phyloP scores from a whole-genome alignment of 306 rosid species.

The Gleditsia sinensis region DNA sequence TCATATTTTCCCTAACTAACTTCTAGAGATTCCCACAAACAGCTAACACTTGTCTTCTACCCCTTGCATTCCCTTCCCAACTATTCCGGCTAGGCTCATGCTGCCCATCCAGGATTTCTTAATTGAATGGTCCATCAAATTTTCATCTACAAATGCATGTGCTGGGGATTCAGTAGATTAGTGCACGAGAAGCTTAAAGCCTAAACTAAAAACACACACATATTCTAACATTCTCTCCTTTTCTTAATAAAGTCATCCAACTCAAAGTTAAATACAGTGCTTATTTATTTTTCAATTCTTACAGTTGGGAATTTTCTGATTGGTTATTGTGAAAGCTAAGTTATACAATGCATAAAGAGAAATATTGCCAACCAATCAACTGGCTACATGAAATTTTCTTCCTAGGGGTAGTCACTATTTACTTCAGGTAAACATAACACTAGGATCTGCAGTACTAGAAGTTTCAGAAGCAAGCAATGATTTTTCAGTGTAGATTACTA shows the following conservation, averaged over 20 bases:
- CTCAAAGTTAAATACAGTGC: neutral
- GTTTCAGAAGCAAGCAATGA: neutral
- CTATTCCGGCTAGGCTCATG: no score
- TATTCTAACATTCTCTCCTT: neutral
- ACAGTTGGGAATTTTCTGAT: neutral
- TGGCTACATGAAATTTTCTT: neutral
- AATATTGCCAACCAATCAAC: no score
- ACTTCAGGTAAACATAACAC: neutral
- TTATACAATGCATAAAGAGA: neutral
- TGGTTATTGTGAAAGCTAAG: neutral
- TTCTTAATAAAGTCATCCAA: neutral
- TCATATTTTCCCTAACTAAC: no score
- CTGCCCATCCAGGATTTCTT: no score
- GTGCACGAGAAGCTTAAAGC: neutral
- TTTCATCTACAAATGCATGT: neutral
- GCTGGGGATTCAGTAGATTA: neutral
- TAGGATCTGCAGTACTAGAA: neutral
- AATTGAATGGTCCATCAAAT: no score
- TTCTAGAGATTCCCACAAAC: no score
- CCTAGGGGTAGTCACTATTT: neutral
- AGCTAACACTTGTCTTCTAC: no score
- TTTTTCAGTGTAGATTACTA: neutral
- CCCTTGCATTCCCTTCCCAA: no score
- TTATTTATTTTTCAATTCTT: neutral
- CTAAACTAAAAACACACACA: neutral